phyloP scores from a whole-genome alignment of 805 yeast species.

The Cyberlindnera euphorbiiphila region DNA sequence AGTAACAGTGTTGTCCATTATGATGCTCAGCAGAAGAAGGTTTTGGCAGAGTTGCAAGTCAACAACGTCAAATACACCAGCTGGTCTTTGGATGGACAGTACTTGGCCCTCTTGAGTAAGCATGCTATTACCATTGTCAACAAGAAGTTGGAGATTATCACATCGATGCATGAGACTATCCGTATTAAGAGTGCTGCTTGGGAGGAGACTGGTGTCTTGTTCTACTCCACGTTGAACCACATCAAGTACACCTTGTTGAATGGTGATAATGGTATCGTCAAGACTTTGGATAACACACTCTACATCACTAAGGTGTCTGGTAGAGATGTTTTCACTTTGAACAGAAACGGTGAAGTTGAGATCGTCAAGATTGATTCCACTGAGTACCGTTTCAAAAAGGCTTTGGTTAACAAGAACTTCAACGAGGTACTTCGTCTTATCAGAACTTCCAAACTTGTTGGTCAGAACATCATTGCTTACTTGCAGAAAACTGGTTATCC shows the following conservation, averaged over 20 bases:
- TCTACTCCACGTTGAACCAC: slow-evolving; percentile 93
- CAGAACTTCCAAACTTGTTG: slow-evolving; percentile 85
- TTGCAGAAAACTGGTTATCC: slow-evolving; percentile 95
- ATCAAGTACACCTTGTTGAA: slow-evolving; percentile 89
- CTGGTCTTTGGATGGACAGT: slow-evolving; percentile 86
- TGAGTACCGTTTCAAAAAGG: slow-evolving; percentile 93
- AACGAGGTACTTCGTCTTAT: slow-evolving; percentile 89
- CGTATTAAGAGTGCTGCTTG: slow-evolving; percentile 95
- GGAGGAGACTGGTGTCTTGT: slow-evolving; percentile 90
- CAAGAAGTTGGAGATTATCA: slow-evolving; percentile 68
- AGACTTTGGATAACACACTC: slow-evolving; percentile 84
- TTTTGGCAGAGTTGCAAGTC: slow-evolving; percentile 61
- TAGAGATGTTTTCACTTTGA: slow-evolving; percentile 71
- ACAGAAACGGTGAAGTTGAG: slow-evolving; percentile 82
- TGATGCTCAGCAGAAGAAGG: slow-evolving; percentile 91
- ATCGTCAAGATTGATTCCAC: slow-evolving; percentile 85
- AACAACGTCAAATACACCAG: slow-evolving; percentile 81
- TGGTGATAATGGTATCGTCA: slow-evolving; percentile 93
- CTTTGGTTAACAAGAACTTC: slow-evolving; percentile 84
- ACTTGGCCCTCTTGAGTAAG: slow-evolving; percentile 83
- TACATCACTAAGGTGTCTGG: slow-evolving; percentile 75
- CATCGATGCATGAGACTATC: slow-evolving; percentile 93
- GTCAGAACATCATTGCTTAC: slow-evolving; percentile 94
- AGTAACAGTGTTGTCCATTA: slow-evolving; percentile 68
- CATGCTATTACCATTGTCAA: slow-evolving; percentile 89